Conservation (phyloP, 371 early-diverging fungal genomes). For the Phascolomyces articulosus region DNA sequence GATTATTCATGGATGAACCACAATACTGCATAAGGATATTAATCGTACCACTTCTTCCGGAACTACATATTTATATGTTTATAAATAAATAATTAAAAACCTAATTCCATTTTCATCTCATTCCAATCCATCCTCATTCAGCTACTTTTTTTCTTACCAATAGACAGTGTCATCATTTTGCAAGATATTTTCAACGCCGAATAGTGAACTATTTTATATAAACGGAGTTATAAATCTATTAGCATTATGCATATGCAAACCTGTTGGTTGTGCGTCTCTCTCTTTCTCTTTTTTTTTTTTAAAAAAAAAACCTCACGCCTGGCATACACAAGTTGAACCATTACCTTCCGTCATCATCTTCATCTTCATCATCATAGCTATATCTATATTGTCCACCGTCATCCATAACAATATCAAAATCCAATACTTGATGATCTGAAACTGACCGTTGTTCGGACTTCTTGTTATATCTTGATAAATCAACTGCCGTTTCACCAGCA, state of each 20-base stretch:
- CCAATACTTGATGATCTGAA: constrained; percentile 4
- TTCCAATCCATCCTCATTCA: too few relatives aligned
- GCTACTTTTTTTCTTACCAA: constrained; percentile 17
- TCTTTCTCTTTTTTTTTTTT: neutral
- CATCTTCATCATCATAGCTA: neutral
- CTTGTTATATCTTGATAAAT: constrained; percentile 5
- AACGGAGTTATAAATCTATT: neutral
- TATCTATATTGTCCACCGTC: constrained; percentile 32
- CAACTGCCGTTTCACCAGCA: constrained; percentile 11
- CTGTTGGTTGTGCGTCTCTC: neutral
- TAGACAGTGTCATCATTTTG: constrained; percentile 30
- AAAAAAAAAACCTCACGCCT: too few relatives aligned
- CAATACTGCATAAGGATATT: constrained; percentile 30
- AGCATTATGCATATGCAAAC: neutral
- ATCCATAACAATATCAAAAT: constrained; percentile 17
- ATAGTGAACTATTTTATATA: constrained; percentile 16
- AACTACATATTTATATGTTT: constrained; percentile 15
- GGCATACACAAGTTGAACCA: too few relatives aligned
- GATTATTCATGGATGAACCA: constrained; percentile 6
- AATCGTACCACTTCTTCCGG: constrained; percentile 27
- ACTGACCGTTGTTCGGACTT: neutral
- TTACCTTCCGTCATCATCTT: neutral
- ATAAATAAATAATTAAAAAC: too few relatives aligned
- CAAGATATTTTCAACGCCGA: constrained; percentile 33
- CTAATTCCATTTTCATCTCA: too few relatives aligned